phyloP scores from a whole-genome alignment of 169 alveolate genomes.

The Plasmodium fragile region DNA sequence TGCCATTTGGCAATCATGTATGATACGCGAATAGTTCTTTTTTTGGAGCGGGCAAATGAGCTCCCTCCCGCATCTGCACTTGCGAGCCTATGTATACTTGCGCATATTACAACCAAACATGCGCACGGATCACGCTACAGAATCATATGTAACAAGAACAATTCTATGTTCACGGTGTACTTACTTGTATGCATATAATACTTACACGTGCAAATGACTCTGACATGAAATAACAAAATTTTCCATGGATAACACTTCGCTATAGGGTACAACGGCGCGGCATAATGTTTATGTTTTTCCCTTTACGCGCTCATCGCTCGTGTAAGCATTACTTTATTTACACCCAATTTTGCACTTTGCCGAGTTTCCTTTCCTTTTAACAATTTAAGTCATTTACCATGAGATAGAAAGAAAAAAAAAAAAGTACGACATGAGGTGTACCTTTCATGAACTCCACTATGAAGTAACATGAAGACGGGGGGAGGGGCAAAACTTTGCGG shows the following conservation, averaged over 20 bases:
- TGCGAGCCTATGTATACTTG: not conserved
- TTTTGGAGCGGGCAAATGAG: not conserved
- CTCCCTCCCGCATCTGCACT: not conserved
- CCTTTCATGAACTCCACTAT: not conserved
- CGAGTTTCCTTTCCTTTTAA: not conserved
- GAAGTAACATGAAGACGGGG: not conserved
- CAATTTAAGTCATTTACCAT: not conserved
- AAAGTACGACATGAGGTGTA: not conserved
- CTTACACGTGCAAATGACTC: not conserved
- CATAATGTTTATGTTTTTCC: not conserved
- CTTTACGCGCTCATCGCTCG: not conserved
- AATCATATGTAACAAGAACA: not conserved
- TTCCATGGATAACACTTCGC: not conserved
- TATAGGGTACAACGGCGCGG: not conserved
- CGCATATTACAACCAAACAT: not conserved
- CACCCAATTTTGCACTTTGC: not conserved
- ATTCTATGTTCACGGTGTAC: not conserved
- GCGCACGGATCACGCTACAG: not conserved
- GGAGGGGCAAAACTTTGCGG: not conserved
- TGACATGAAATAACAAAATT: not conserved
- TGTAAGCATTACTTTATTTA: not conserved
- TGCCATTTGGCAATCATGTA: not conserved
- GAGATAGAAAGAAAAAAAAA: not conserved
- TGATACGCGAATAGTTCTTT: not conserved
- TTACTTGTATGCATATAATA: not conserved